Conservation (phyloP, 495 filamentous ascomycete genomes). For the Podospora bellae-mahoneyi region DNA sequence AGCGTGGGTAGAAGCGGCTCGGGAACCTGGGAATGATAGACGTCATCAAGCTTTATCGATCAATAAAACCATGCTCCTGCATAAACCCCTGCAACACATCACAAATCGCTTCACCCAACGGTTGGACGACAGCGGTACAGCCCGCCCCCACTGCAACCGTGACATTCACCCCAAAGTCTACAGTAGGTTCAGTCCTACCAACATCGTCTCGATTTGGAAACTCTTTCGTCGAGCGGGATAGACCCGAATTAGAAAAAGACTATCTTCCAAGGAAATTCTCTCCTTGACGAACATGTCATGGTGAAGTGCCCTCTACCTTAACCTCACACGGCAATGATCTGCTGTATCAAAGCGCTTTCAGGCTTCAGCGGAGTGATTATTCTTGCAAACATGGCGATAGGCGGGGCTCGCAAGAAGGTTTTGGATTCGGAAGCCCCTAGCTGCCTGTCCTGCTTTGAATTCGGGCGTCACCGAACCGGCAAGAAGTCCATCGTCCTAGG, state of each 20-base stretch:
- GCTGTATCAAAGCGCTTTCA: background rate
- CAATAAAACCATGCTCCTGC: too few relatives aligned
- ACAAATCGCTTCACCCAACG: too few relatives aligned
- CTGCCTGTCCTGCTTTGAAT: background rate
- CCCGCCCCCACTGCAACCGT: slow-evolving; percentile 7
- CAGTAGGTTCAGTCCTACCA: background rate
- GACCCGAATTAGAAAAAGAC: background rate
- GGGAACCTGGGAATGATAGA: too few relatives aligned
- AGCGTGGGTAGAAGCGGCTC: too few relatives aligned
- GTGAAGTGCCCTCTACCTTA: background rate
- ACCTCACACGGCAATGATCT: slow-evolving; percentile 1
- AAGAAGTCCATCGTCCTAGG: too few relatives aligned
- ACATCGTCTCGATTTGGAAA: background rate
- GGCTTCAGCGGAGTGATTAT: background rate
- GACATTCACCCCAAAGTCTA: background rate
- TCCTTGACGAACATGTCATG: background rate
- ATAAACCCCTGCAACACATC: too few relatives aligned
- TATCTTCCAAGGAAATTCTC: background rate
- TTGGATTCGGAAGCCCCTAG: background rate
- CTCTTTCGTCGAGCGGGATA: background rate
- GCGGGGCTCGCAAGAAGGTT: background rate
- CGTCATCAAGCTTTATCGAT: too few relatives aligned
- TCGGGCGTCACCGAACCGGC: background rate
- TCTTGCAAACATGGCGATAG: background rate
- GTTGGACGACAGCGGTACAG: background rate